Evolutionary conservation across 495 filamentous ascomycete genomes (phyloP), one percentile per base, ranked within the genome.

Genomic region (Aspergillus kassunensis): DNA sequence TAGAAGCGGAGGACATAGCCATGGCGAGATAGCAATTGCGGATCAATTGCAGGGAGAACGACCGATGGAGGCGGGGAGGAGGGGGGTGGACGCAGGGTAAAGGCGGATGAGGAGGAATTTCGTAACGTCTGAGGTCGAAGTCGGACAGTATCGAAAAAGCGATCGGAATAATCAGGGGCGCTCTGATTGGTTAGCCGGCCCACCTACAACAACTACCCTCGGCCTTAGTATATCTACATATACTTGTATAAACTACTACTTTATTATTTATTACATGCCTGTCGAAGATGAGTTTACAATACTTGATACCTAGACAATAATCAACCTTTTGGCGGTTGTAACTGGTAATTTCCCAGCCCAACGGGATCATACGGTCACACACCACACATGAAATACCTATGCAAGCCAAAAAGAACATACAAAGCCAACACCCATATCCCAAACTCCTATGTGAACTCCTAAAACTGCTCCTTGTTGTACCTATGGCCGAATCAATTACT

Each of bases 1-100:
- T 65, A 59, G 75, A 72, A 60, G 73, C 68, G 61, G 72, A 65
- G 57, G 74, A 66, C 64, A 80, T 66, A 69, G 70, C 68, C 69
- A 73, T 76, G 60, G 64, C 67, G 60, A 67, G 52, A 49, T 15
- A 54, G 68, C 64, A 67, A 69, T 68, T 64, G 71, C 70, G 51
- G 45, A 39, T 58, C 68, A 72, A 75, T 72, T 69, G 71, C 65
- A 62, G 55, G 51, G 47, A 54, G 44, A 56, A 55, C 42, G 49
- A 58, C 53, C 49, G 57, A 39, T 56, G 40, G 53, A 49, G 39
- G 51, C 24, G 37, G 50, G 35, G 20, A 56, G 49, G 51, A 55
- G 45, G 46, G 61, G 55, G 57, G 46, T 48, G 49, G 56, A 39
- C 60, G 55, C 46, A 57, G 59, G 57, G 50, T 27, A 44, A 47